Conservation (phyloP, 228 moss, liverwort and hornwort genomes). For the Sphagnum fallax region DNA sequence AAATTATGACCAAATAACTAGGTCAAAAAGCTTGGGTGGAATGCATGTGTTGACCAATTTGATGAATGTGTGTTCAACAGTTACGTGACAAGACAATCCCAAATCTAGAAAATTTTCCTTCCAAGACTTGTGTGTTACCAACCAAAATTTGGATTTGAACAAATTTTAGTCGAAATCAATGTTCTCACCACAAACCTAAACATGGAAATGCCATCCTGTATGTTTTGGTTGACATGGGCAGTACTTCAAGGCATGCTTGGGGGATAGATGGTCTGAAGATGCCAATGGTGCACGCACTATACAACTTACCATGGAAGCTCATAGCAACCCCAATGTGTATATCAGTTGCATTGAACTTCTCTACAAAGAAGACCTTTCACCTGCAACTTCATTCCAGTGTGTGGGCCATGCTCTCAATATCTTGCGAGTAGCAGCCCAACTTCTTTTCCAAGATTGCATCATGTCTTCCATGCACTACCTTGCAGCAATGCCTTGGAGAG, state of each 20-base stretch:
- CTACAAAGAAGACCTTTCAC: background rate
- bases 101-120: too few relatives aligned
- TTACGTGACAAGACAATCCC: too few relatives aligned
- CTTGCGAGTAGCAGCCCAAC: background rate
- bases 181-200: too few relatives aligned
- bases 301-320: background rate
- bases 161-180: too few relatives aligned
- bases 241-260: constrained; percentile 6
- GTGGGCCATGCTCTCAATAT: background rate
- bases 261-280: background rate
- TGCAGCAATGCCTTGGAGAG: constrained; percentile 1
- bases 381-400: background rate
- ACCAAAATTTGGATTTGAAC: too few relatives aligned
- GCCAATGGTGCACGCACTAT: background rate
- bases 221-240: background rate
- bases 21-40: too few relatives aligned
- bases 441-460: background rate
- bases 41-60: too few relatives aligned
- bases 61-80: too few relatives aligned
- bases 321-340: background rate
- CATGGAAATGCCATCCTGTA: too few relatives aligned
- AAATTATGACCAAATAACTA: too few relatives aligned
- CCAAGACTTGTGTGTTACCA: too few relatives aligned
- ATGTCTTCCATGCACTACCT: background rate
- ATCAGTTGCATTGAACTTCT: background rate